These are phyloP conservation scores for Parmelia sp. DNA, from an alignment of 495 filamentous ascomycete species.

Conservation along the genomic window DNA sequence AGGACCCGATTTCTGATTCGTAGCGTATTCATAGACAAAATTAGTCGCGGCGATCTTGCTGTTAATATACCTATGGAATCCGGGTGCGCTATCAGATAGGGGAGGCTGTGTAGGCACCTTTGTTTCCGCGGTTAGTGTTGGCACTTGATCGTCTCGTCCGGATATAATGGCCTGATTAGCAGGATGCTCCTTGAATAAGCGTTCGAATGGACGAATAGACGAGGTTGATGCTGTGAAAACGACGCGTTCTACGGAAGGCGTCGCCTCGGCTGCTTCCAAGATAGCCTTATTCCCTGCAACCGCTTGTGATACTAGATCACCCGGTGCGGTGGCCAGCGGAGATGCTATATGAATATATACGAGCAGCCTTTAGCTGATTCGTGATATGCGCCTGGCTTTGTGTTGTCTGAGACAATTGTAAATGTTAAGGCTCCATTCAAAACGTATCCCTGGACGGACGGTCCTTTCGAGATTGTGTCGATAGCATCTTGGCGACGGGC, in stretches of 20 bases:
- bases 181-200: conserved; percentile 2
- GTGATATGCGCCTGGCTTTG: conserved; percentile 5
- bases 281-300: conserved; percentile 10
- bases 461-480: conserved; percentile 11
- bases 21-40: conserved; percentile 11
- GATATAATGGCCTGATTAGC: conserved; percentile 8
- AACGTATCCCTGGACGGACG: conserved; percentile 8
- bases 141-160: not conserved
- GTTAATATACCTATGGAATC: conserved; percentile 11
- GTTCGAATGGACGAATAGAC: conserved; percentile 11
- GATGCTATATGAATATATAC: conserved; percentile 16
- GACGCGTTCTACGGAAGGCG: conserved; percentile 9
- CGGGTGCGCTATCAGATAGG: conserved; percentile 3
- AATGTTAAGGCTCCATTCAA: conserved; percentile 8
- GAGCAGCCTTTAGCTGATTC: conserved; percentile 6
- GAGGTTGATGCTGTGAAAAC: conserved; percentile 13
- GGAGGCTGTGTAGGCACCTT: conserved; percentile 11
- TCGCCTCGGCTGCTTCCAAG: conserved; percentile 8
- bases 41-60: conserved; percentile 12
- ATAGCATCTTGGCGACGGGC: conserved; percentile 15
- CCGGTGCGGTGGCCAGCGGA: conserved; percentile 7
- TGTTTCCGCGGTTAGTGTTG: conserved; percentile 10
- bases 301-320: conserved; percentile 13
- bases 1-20: too few species aligned
- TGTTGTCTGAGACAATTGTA: conserved; percentile 12